Evolutionary conservation across 2,329 filamentous ascomycete genomes (phyloP).

Genomic region (Sphaerulina musiva): DNA sequence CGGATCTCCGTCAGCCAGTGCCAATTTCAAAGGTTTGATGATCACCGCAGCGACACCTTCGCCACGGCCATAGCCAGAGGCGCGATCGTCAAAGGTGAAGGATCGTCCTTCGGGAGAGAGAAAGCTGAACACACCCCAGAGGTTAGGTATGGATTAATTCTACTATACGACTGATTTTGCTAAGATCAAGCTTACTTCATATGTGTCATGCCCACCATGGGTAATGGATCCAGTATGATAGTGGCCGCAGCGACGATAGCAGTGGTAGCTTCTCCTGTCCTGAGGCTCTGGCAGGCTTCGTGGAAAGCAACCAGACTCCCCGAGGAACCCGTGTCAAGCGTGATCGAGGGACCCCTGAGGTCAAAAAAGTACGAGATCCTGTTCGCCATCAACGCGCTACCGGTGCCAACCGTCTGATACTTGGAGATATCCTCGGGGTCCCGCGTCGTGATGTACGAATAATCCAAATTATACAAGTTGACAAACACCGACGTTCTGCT

Average conservation of each 20-base stretch:
- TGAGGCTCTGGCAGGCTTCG: not conserved
- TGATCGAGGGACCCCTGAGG: conserved; percentile 12
- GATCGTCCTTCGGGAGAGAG: conserved; percentile 29
- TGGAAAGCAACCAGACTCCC: not conserved
- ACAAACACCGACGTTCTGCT: too few species aligned
- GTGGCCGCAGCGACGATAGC: not conserved
- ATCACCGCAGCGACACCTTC: conserved; percentile 38
- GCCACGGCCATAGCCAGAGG: conserved; percentile 47
- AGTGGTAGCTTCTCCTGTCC: not conserved
- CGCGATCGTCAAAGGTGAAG: conserved; percentile 31
- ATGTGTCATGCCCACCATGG: too few species aligned
- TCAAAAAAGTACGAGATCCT: conserved; percentile 20
- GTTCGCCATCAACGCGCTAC: conserved; percentile 14
- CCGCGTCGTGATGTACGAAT: too few species aligned
- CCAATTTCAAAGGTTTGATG: conserved; percentile 45
- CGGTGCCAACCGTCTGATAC: not conserved
- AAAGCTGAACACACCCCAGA: conserved; percentile 12
- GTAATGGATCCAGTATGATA: too few species aligned
- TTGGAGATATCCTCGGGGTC: not conserved
- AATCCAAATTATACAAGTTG: too few species aligned
- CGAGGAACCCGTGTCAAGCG: conserved; percentile 15
- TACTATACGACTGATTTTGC: not conserved
- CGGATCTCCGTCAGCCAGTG: conserved; percentile 41
- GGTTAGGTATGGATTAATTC: conserved; percentile 1
- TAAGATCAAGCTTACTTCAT: not conserved